Conservation (phyloP, 352 stramenopile species). For the Phytophthora pini region DNA sequence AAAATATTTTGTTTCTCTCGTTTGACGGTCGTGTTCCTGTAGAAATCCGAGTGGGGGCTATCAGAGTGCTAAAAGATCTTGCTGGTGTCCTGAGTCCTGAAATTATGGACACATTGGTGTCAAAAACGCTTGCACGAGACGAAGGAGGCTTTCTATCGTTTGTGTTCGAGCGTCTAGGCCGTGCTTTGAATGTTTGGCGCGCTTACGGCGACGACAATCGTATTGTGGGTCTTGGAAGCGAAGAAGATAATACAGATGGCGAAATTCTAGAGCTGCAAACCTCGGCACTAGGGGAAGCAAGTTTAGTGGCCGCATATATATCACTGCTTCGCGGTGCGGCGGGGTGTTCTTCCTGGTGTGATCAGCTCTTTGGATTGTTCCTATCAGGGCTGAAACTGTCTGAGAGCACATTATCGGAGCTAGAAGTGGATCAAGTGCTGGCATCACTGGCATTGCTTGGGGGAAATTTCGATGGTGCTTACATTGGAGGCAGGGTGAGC, state of each 20-base stretch:
- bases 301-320: slow-evolving; percentile 50
- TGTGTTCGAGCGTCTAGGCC: slow-evolving; percentile 45
- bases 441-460: slow-evolving; percentile 64
- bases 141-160: slow-evolving; percentile 39
- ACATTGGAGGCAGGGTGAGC: slow-evolving; percentile 64
- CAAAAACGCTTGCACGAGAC: slow-evolving; percentile 27
- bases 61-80: slow-evolving; percentile 58
- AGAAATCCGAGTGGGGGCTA: slow-evolving; percentile 56
- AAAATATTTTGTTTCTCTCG: slow-evolving; percentile 64
- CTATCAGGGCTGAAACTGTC: slow-evolving; percentile 13
- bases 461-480: slow-evolving; percentile 56
- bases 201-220: slow-evolving; percentile 33
- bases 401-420: slow-evolving; percentile 5
- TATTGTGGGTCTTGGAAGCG: background rate
- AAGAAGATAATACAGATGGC: slow-evolving; percentile 17
- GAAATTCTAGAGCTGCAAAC: slow-evolving; percentile 46
- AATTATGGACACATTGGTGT: slow-evolving; percentile 46
- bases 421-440: slow-evolving; percentile 29
- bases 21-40: slow-evolving; percentile 54
- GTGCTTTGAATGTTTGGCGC: slow-evolving; percentile 53
- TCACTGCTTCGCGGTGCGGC: slow-evolving; percentile 53
- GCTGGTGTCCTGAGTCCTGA: slow-evolving; percentile 39
- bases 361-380: slow-evolving; percentile 39
- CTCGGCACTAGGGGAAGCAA: slow-evolving; percentile 53
- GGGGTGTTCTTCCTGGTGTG: slow-evolving; percentile 40